phyloP scores from a whole-genome alignment of 2,329 filamentous ascomycete genomes.

The Hypoxylon sp. region DNA sequence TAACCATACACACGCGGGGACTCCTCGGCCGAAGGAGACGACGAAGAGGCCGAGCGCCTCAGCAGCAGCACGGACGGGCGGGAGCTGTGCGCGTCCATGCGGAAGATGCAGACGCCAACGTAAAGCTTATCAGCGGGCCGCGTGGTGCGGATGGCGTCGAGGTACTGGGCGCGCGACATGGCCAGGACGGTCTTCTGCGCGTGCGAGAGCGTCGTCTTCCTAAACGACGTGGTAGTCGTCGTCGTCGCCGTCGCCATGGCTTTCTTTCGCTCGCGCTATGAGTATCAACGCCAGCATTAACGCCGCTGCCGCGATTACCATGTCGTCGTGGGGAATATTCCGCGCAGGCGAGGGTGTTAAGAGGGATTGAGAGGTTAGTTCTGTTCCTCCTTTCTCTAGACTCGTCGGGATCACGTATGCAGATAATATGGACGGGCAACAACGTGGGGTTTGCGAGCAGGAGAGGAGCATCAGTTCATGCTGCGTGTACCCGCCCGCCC shows the following conservation, averaged over 20 bases:
- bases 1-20: not conserved
- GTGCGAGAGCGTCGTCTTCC: slow-evolving; percentile 44
- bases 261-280: not conserved
- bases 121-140: slow-evolving; percentile 43
- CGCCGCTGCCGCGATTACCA: not conserved
- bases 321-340: not conserved
- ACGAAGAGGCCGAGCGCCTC: slow-evolving; percentile 27
- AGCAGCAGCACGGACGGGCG: slow-evolving; percentile 50
- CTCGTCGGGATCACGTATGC: slow-evolving; percentile 34
- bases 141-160: slow-evolving; percentile 36
- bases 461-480: slow-evolving; percentile 15
- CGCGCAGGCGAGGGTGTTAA: not conserved
- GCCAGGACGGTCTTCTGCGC: slow-evolving; percentile 51
- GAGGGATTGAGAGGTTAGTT: not conserved
- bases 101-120: slow-evolving; percentile 52
- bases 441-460: not conserved
- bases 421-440: slow-evolving; percentile 1
- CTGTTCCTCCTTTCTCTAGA: slow-evolving; percentile 2
- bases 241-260: slow-evolving; percentile 22
- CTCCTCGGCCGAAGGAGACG: not conserved
- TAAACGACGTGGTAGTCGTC: slow-evolving; percentile 16
- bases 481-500: slow-evolving; percentile 15
- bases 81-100: slow-evolving; percentile 46
- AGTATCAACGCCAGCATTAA: not conserved
- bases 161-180: slow-evolving; percentile 53